These are phyloP conservation scores for Plasmodium coatneyi DNA, from an alignment of 169 alveolate species.

Conservation along the genomic window DNA sequence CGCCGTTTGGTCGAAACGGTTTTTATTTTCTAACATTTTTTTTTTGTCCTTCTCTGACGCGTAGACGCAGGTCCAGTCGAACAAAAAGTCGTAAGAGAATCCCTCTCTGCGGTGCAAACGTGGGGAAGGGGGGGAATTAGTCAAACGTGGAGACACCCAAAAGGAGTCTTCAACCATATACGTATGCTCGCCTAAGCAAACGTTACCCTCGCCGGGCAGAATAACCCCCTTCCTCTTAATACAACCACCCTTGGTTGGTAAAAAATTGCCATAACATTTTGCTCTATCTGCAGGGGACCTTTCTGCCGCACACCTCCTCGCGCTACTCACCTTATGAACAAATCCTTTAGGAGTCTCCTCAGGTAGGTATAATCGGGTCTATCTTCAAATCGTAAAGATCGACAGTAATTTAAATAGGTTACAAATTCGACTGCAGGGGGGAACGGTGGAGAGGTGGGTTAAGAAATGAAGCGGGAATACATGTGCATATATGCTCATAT, in stretches of 20 bases:
- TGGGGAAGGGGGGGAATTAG: not conserved
- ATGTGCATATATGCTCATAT: not conserved
- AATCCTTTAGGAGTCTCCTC: constrained; percentile 96
- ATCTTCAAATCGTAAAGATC: constrained; percentile 95
- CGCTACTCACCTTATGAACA: constrained; percentile 86
- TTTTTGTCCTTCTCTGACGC: constrained; percentile 82
- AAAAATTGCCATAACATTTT: not conserved
- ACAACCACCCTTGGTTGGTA: no score
- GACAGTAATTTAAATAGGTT: constrained; percentile 94
- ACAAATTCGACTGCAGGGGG: constrained; percentile 89
- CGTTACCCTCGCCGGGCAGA: not conserved
- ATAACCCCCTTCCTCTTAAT: not conserved
- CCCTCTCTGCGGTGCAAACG: constrained; percentile 87
- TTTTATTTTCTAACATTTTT: constrained; percentile 76
- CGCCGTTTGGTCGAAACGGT: constrained; percentile 74
- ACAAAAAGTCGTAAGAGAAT: constrained; percentile 94
- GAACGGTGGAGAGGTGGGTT: not conserved
- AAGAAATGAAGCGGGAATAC: not conserved
- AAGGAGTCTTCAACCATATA: not conserved
- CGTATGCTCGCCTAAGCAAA: not conserved
- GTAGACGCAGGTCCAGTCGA: constrained; percentile 95
- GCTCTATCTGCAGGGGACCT: not conserved
- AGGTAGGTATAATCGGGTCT: constrained; percentile 96
- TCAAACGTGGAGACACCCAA: not conserved
- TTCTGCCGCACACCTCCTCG: not conserved